Evolutionary conservation across 192 early-diverging fungal species (phyloP), one percentile per base, ranked within the genome.

Genomic region (Allomyces arbusculus): DNA sequence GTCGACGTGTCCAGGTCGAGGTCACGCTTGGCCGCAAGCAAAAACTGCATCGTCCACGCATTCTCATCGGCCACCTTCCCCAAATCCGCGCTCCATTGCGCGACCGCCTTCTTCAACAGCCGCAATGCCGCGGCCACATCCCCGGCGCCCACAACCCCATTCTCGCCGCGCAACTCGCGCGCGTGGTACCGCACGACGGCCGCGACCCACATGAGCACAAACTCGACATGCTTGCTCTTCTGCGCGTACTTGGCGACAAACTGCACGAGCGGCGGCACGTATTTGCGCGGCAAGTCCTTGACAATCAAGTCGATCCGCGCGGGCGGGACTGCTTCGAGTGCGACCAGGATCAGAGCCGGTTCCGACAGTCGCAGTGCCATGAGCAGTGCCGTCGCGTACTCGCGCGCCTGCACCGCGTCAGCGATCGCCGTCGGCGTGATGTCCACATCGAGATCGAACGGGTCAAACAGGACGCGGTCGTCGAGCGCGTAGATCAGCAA

Each of bases 321-420:
- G 7, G 86, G 83, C 23, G 92, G 92, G 61, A 94, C 83, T 3
- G 74, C 72, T 63, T 94, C 86, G 73, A 87, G 92, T 43, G 92
- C 87, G 25, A 83, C 71, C 64, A 84, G 81, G 23, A 90, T 87
- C 55, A 97, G 72, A 22, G 78, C 72, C 44, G 72, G 74, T 71
- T 97, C 95, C 67, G 95, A 95, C 28, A 99, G 82, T 5, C 94
- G 79, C 79, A 99, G 92, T 0, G 92, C 80, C 85, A 95, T 95
- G 33, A 94, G 83, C 40, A 99, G 73, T 8, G 94, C 86, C 40
- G 85, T 84, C 63, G 94, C 75, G 74, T 92, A 92, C 61, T 97
- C 90, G 69, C 82, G 73, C 58, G 79, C 79, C 24, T 79, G 79
- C 26, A 94, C 72, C n/a, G 87, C 83, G 63, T 83, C 86, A 26